Conservation (phyloP, 2,329 filamentous ascomycete genomes). For the Ceratocystiopsis minuta region DNA sequence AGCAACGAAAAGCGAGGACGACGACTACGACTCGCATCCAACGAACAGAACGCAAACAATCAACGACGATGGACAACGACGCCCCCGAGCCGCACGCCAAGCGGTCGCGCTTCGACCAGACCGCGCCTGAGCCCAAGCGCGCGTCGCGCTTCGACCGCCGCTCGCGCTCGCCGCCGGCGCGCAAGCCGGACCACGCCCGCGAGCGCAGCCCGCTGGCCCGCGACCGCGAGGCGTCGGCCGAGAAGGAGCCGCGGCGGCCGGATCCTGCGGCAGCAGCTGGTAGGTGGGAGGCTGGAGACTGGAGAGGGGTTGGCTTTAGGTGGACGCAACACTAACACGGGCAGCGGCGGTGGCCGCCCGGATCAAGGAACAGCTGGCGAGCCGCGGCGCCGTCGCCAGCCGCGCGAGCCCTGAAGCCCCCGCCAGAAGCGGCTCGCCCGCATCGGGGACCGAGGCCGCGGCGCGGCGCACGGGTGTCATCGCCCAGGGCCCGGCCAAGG, state of each 20-base stretch:
- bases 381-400: slow-evolving; percentile 20
- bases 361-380: slow-evolving; percentile 69
- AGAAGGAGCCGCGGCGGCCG: slow-evolving; percentile 26
- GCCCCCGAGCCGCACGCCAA: slow-evolving; percentile 40
- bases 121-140: slow-evolving; percentile 59
- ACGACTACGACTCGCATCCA: no score
- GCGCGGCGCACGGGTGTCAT: no score
- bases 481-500: slow-evolving; percentile 6
- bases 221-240: slow-evolving; percentile 17
- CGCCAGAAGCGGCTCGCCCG: no score
- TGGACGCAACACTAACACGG: no score
- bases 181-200: slow-evolving; percentile 50
- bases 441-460: slow-evolving; percentile 38
- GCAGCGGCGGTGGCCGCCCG: slow-evolving; percentile 73
- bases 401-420: no score
- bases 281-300: slow-evolving; percentile 27
- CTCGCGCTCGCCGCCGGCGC: slow-evolving; percentile 61
- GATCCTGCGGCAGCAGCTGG: slow-evolving; percentile 67
- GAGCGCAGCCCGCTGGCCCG: slow-evolving; percentile 61
- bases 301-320: no score
- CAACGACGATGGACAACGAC: slow-evolving; percentile 46
- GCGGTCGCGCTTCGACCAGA: slow-evolving; percentile 89
- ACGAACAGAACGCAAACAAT: no score
- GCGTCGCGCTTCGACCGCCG: slow-evolving; percentile 77
- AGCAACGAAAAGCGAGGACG: no score